phyloP scores from a whole-genome alignment of 1,284 basidiomycete genomes.

The Veloboletus limbatus region DNA sequence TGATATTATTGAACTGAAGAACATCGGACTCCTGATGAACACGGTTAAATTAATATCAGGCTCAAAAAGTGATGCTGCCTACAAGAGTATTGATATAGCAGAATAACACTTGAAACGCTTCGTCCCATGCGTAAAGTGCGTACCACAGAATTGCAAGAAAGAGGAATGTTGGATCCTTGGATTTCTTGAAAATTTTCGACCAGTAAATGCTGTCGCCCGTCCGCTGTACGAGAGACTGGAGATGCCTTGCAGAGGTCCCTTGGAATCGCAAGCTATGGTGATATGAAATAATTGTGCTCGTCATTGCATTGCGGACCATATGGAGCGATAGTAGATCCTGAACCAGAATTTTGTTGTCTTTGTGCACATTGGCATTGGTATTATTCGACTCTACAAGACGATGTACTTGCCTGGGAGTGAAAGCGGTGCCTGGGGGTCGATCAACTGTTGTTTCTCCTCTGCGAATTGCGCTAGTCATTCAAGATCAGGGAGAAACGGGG shows the following conservation, averaged over 20 bases:
- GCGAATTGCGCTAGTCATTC: background rate
- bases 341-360: conserved; percentile 28
- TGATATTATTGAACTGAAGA: conserved; percentile 36
- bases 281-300: conserved; percentile 43
- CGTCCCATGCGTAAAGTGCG: conserved; percentile 56
- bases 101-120: conserved; percentile 49
- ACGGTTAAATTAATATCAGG: background rate
- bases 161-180: conserved; percentile 50
- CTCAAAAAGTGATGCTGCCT: conserved; percentile 10
- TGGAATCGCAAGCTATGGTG: conserved; percentile 30
- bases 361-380: background rate
- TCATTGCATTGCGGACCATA: conserved; percentile 35
- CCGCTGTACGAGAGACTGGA: conserved; percentile 34
- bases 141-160: conserved; percentile 56
- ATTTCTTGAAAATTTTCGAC: conserved; percentile 46
- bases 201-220: conserved; percentile 47
- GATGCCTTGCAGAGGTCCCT: conserved; percentile 33
- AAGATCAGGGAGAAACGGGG: background rate
- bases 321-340: conserved; percentile 40
- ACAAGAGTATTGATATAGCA: conserved; percentile 46
- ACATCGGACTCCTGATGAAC: conserved; percentile 42
- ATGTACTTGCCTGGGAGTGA: conserved; percentile 27
- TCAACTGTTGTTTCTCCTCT: conserved; percentile 33
- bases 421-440: conserved; percentile 50
- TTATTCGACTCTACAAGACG: background rate